These are phyloP conservation scores for Buddleja alternifolia DNA, from an alignment of 257 asterid species.

Conservation along the genomic window DNA sequence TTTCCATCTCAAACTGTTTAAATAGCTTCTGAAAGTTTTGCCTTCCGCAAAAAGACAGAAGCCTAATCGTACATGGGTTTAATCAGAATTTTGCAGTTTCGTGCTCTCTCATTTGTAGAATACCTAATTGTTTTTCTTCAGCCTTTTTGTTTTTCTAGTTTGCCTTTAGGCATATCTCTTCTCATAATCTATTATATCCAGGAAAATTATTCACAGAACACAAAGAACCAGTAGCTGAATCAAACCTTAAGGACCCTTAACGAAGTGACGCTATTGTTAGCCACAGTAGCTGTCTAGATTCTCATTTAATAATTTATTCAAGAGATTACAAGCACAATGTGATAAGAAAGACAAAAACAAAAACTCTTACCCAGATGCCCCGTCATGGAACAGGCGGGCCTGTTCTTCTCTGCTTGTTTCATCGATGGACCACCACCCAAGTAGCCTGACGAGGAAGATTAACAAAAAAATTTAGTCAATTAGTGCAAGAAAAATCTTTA, in stretches of 20 bases:
- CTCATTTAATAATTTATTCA: neutral
- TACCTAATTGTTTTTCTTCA: neutral
- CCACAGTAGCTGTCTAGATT: conserved; percentile 8
- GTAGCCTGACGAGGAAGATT: conserved; percentile 59
- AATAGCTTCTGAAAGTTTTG: conserved; percentile 10
- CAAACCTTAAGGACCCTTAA: neutral
- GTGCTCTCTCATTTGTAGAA: neutral
- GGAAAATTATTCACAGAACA: conserved; percentile 11
- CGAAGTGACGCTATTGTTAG: neutral
- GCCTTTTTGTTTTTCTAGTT: neutral
- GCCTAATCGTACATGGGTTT: neutral
- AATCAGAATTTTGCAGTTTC: conserved; percentile 14
- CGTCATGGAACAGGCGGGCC: conserved; percentile 74
- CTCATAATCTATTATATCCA: conserved; percentile 17
- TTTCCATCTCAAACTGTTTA: conserved; percentile 3
- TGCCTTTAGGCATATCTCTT: conserved; percentile 5
- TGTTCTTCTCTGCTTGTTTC: conserved; percentile 96
- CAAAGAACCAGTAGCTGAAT: neutral
- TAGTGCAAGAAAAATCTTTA: conserved; percentile 12
- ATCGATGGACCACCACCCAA: conserved; percentile 99
- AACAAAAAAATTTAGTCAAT: conserved; percentile 1
- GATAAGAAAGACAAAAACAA: neutral
- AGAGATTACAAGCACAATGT: no score
- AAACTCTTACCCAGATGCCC: conserved; percentile 70
- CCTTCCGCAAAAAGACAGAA: neutral